Evolutionary conservation across 1,139 yeast genomes (phyloP).

Genomic region (Hansenula sp.): DNA sequence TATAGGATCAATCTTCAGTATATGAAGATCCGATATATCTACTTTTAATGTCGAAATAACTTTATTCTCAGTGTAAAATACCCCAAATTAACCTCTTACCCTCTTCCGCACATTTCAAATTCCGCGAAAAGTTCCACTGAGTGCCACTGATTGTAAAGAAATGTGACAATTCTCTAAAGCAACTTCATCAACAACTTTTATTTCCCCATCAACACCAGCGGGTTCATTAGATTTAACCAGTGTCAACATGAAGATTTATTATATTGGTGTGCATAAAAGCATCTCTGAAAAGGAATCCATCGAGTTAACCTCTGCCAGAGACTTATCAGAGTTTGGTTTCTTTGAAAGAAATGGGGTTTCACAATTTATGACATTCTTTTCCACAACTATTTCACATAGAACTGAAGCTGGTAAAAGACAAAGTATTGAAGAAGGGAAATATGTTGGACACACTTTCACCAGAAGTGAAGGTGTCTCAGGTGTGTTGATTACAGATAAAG

Average conservation of each 20-base stretch:
- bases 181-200: neutral
- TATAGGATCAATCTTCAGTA: no score
- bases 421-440: constrained; percentile 79
- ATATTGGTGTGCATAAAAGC: constrained; percentile 80
- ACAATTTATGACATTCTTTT: constrained; percentile 93
- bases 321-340: constrained; percentile 80
- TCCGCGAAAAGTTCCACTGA: neutral
- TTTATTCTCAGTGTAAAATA: no score
- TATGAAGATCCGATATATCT: no score
- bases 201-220: neutral
- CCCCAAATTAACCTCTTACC: no score
- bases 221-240: no score
- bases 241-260: constrained; percentile 73
- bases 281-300: constrained; percentile 53
- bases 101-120: neutral
- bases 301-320: constrained; percentile 78
- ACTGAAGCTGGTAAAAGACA: constrained; percentile 91
- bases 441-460: constrained; percentile 88
- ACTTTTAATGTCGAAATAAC: no score
- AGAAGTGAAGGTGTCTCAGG: constrained; percentile 93
- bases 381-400: constrained; percentile 86
- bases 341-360: constrained; percentile 75
- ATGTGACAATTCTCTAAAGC: neutral
- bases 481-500: constrained; percentile 88
- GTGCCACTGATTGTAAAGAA: neutral